Evolutionary conservation across 768 basidiomycete species (phyloP).

Genomic region (Mycena maculata): DNA sequence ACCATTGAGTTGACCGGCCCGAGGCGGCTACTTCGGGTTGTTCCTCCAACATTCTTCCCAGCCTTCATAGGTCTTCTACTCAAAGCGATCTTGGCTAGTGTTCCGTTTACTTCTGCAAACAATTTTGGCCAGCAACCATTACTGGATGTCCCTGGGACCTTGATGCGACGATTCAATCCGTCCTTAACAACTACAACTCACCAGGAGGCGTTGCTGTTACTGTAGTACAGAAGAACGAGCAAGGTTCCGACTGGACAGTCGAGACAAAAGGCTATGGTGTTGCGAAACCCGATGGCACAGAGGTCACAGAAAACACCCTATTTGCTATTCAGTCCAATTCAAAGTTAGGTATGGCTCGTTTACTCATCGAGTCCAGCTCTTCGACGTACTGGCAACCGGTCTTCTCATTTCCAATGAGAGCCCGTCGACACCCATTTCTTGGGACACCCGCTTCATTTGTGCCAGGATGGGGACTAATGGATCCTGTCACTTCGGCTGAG

Average conservation of each 20-base stretch:
- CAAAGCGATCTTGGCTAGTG: too few relatives aligned
- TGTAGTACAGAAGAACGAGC: conserved; percentile 11
- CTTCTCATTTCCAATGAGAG: conserved; percentile 31
- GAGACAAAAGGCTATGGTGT: conserved; percentile 34
- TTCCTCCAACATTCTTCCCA: too few relatives aligned
- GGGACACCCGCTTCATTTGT: conserved; percentile 27
- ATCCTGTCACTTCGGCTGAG: conserved; percentile 29
- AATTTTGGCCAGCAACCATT: too few relatives aligned
- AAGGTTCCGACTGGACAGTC: conserved; percentile 10
- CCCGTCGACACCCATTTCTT: conserved; percentile 22
- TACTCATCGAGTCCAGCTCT: conserved; percentile 7
- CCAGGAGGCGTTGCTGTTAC: conserved; percentile 32
- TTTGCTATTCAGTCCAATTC: conserved; percentile 36
- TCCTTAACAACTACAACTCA: conserved; percentile 27
- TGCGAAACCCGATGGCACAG: conserved; percentile 28
- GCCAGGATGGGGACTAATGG: conserved; percentile 33
- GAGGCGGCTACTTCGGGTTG: too few relatives aligned
- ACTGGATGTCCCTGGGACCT: neutral
- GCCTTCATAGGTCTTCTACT: too few relatives aligned
- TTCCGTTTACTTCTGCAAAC: too few relatives aligned
- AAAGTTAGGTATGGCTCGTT: conserved; percentile 9
- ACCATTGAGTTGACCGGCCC: too few relatives aligned
- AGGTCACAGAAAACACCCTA: conserved; percentile 20
- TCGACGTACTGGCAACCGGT: conserved; percentile 30
- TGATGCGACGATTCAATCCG: conserved; percentile 21